Percentiles rank a stretch among this genome's conserved stretches.
phyloP scores from a whole-genome alignment of 306 rosid species.

The Begonia fuchsioides region DNA sequence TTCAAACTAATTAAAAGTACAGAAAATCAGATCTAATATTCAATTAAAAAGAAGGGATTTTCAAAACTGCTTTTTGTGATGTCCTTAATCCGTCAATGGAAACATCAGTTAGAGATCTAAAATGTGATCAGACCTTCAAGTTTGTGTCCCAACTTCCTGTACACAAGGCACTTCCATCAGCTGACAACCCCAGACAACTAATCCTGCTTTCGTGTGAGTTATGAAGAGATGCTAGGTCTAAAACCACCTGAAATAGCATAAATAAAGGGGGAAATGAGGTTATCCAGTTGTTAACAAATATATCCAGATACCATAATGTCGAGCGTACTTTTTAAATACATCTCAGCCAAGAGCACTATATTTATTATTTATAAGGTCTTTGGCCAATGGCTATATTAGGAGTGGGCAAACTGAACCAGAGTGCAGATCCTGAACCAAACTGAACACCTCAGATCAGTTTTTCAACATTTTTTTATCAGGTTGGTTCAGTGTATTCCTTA shows the following conservation, averaged over 20 bases:
- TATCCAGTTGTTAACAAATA: not conserved
- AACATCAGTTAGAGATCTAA: not conserved
- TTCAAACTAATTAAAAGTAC: no score
- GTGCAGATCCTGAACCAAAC: no score
- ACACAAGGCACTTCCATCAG: slow-evolving; percentile 99
- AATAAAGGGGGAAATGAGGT: not conserved
- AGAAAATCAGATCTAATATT: no score
- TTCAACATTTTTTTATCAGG: no score
- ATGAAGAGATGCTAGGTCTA: slow-evolving; percentile 84
- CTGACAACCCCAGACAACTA: slow-evolving; percentile 88
- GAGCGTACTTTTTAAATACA: no score
- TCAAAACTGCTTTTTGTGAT: not conserved
- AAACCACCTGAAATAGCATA: slow-evolving; percentile 41
- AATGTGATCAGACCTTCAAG: slow-evolving; percentile 55
- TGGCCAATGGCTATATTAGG: no score
- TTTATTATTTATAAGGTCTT: no score
- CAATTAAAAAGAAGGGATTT: not conserved
- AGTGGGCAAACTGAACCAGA: no score
- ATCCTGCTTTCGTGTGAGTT: slow-evolving; percentile 64
- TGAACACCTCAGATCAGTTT: no score
- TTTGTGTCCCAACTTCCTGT: slow-evolving; percentile 97
- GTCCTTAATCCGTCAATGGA: not conserved
- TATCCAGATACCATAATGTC: not conserved
- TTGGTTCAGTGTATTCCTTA: no score
- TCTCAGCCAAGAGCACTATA: no score